phyloP scores from a whole-genome alignment of 148 eudicot species.

The Rhododendron henanense region DNA sequence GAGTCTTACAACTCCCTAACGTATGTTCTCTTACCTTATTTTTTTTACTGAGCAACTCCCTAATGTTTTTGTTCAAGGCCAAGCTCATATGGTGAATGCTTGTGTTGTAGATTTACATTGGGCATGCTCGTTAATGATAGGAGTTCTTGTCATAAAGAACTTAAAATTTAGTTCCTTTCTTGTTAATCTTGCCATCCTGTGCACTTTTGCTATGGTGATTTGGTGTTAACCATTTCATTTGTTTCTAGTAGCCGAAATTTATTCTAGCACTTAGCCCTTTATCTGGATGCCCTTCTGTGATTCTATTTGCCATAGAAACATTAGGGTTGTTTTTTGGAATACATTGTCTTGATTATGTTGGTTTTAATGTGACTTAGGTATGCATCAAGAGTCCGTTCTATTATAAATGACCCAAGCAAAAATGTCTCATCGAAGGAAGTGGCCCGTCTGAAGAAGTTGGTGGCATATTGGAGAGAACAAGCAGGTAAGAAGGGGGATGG shows the following conservation, averaged over 20 bases:
- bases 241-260: not conserved
- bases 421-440: constrained; percentile 92
- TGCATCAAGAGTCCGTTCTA: constrained; percentile 94
- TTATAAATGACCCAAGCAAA: constrained; percentile 89
- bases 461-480: constrained; percentile 88
- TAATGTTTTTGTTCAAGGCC: constrained; percentile 4
- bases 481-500: constrained; percentile 91
- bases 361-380: constrained; percentile 40
- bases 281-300: not conserved
- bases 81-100: not conserved
- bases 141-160: not conserved
- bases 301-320: not conserved
- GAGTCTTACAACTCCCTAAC: constrained; percentile 87
- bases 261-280: not conserved
- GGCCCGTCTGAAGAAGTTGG: constrained; percentile 79
- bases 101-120: not conserved
- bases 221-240: not conserved
- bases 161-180: not conserved
- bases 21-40: constrained; percentile 37
- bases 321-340: not conserved
- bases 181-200: not conserved
- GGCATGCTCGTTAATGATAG: not conserved
- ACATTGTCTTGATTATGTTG: not conserved
- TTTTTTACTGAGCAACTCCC: not conserved
- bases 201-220: not conserved